A percentile compares a stretch with the other conserved stretches of the same genome.
These are phyloP conservation scores for Miscanthus lutarioriparius DNA, from an alignment of 176 grass and related monocot species.

Conservation along the genomic window DNA sequence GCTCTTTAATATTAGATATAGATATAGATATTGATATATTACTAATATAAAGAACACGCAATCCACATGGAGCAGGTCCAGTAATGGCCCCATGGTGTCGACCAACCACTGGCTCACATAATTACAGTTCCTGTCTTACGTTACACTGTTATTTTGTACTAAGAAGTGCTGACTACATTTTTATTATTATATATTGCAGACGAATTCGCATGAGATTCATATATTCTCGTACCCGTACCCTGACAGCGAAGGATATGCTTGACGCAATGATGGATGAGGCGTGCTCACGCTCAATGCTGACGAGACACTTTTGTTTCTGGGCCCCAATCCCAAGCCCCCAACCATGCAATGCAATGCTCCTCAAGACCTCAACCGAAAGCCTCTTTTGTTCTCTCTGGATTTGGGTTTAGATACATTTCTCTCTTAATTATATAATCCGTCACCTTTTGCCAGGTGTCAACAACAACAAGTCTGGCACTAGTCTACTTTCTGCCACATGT, in stretches of 20 bases:
- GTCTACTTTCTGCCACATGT: background rate
- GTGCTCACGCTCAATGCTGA: slow-evolving; percentile 1
- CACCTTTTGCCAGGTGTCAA: slow-evolving; percentile 1
- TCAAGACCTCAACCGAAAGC: background rate
- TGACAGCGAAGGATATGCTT: background rate
- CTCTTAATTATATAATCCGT: background rate
- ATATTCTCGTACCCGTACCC: background rate
- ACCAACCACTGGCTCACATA: too few relatives aligned
- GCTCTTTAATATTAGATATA: too few relatives aligned
- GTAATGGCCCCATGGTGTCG: background rate
- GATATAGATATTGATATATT: too few relatives aligned
- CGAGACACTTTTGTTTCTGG: background rate
- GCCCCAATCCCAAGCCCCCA: background rate
- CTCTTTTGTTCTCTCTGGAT: background rate
- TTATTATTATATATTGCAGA: background rate
- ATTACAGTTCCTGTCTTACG: background rate
- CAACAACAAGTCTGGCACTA: background rate
- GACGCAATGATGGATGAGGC: slow-evolving; percentile 18
- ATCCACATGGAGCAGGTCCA: background rate
- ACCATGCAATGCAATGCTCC: background rate
- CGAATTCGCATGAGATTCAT: background rate
- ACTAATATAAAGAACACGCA: too few relatives aligned
- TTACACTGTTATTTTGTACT: background rate
- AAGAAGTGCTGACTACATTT: background rate
- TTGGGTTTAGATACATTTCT: background rate